Conservation (phyloP, 345 rosid genomes). For the Rhodamnia argentea region DNA sequence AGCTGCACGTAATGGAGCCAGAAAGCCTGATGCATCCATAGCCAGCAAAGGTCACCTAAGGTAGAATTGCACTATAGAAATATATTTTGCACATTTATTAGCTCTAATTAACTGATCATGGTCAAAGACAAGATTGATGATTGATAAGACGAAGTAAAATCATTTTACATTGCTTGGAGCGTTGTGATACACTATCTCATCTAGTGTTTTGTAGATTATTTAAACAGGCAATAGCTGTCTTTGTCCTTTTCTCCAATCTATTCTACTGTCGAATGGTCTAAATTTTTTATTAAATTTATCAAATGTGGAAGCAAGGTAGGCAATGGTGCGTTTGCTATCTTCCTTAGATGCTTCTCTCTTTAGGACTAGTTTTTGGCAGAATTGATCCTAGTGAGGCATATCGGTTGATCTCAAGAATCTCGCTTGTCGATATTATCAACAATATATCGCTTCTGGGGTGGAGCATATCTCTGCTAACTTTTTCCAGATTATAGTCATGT, state of each 20-base stretch:
- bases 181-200: not conserved
- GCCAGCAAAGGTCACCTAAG: slow-evolving; percentile 99
- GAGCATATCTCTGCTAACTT: not conserved
- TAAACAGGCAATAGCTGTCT: not conserved
- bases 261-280: not conserved
- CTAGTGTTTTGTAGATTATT: not conserved
- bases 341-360: not conserved
- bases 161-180: not conserved
- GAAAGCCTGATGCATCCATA: slow-evolving; percentile 95
- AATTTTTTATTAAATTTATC: not conserved
- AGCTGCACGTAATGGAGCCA: slow-evolving; percentile 94
- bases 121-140: not conserved
- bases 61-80: slow-evolving; percentile 21
- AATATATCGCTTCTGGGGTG: not conserved
- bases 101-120: not conserved
- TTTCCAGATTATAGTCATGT: not conserved
- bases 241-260: not conserved
- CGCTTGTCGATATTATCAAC: not conserved
- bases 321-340: not conserved
- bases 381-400: not conserved
- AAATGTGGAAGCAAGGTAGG: not conserved
- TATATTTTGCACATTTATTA: not conserved
- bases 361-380: not conserved
- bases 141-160: not conserved
- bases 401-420: not conserved